Evolutionary conservation across 495 filamentous ascomycete species (phyloP), one percentile per base, ranked within the genome.

Genomic region (Pyrenopolyporus hunteri): DNA sequence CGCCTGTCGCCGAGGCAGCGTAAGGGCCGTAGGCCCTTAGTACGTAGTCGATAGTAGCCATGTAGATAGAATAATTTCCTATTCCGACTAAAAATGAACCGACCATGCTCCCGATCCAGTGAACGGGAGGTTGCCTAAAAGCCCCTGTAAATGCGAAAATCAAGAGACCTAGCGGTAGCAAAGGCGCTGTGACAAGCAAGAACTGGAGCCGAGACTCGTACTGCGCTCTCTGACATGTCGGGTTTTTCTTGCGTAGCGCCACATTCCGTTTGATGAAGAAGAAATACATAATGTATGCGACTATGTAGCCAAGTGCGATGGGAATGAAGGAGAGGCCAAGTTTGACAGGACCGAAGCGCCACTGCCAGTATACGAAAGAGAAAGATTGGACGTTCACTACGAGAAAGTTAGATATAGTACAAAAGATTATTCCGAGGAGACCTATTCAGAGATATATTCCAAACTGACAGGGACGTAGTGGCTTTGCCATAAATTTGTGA

Each of bases 1-100:
- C 87, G 54, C 87, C 87, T 6, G 87, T 90, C 0, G 87, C 87
- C 5, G 86, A 89, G 4, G 87, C 86, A 3, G 86, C 87, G 74
- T 89, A 90, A 0, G 85, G 85, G 1, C 87, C 87, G 55, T 90
- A 90, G 17, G 85, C 83, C 63, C 79, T 81, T 53, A 90, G 83
- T 81, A 89, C 89, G 72, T 90, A 90, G 71, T 90, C 87, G 59
- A 90, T 88, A 7, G 87, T 89, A 6, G 85, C 85, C 85, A 89
- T 89, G 71, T 90, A 90, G 59, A 90, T 90, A 19, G 64, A 33
- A 66, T 87, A 85, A 54, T 90, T 90, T 36, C 86, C 86, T 51
- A 89, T 87, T 32, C 87, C 87, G 42, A 90, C 81, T 44, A 89
- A 75, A 28, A 80, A 80, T 9, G 80, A 73, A 63, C 86, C 88